Conservation (phyloP, 2,329 filamentous ascomycete genomes). For the Cladosporium sphaerospermum region DNA sequence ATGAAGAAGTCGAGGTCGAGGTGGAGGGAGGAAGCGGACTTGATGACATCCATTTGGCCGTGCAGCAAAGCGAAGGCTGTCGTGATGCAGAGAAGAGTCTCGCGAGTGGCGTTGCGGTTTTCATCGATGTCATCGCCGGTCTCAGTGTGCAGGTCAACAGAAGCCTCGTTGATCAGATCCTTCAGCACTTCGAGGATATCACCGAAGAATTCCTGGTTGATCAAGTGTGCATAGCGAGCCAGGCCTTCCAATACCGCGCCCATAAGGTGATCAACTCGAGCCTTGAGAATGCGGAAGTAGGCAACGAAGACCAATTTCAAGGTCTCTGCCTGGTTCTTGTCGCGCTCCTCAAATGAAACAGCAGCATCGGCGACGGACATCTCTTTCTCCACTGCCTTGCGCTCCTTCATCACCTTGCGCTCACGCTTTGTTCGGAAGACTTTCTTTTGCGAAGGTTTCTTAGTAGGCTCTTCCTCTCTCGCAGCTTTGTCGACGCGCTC, state of each 20-base stretch:
- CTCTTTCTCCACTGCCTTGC: constrained; percentile 83
- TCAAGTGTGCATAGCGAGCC: constrained; percentile 88
- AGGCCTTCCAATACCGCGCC: constrained; percentile 94
- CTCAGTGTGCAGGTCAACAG: constrained; percentile 39
- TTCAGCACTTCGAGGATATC: constrained; percentile 91
- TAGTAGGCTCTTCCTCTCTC: constrained; percentile 38
- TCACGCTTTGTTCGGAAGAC: constrained; percentile 85
- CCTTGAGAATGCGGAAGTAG: constrained; percentile 92
- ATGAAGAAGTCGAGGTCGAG: constrained; percentile 95
- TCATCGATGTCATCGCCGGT: constrained; percentile 40
- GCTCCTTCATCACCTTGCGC: constrained; percentile 76
- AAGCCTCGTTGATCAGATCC: constrained; percentile 75
- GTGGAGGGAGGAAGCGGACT: constrained; percentile 71
- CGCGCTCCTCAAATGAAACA: constrained; percentile 85
- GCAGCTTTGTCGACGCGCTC: constrained; percentile 62
- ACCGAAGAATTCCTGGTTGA: constrained; percentile 98
- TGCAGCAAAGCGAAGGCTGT: constrained; percentile 95
- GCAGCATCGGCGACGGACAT: constrained; percentile 87
- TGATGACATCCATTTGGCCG: constrained; percentile 77
- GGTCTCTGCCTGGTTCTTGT: constrained; percentile 91
- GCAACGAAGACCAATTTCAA: constrained; percentile 91
- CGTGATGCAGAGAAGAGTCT: constrained; percentile 87
- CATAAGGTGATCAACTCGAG: constrained; percentile 76
- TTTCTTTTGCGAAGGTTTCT: constrained; percentile 66
- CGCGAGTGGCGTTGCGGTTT: constrained; percentile 69